A percentile compares a stretch with the other conserved stretches of the same genome.
Evolutionary conservation across 2,329 filamentous ascomycete genomes (phyloP).

Genomic region (Talaromyces piceae): DNA sequence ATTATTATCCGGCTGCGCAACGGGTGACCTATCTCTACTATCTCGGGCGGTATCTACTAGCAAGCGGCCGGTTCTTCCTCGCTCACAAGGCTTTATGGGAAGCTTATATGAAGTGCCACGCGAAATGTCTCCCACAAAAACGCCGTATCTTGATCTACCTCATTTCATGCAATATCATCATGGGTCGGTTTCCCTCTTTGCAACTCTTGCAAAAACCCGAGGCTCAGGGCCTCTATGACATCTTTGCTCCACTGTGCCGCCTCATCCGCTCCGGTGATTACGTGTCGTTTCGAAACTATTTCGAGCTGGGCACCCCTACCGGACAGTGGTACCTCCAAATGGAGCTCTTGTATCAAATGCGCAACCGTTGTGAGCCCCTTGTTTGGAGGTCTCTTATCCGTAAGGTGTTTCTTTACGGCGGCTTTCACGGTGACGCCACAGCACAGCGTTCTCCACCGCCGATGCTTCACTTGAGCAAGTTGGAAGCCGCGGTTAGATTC

Average conservation of each 20-base stretch:
- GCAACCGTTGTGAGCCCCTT: conserved; percentile 69
- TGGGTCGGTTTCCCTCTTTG: conserved; percentile 71
- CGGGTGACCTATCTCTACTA: conserved; percentile 93
- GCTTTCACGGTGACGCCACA: conserved; percentile 53
- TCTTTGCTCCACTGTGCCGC: conserved; percentile 65
- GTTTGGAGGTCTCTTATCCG: conserved; percentile 78
- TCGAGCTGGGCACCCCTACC: conserved; percentile 48
- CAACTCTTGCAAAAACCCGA: conserved; percentile 63
- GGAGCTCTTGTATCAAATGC: conserved; percentile 67
- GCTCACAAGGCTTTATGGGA: conserved; percentile 68
- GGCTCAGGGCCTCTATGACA: conserved; percentile 54
- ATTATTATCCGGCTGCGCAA: conserved; percentile 75
- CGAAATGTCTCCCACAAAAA: conserved; percentile 57
- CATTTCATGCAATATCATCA: conserved; percentile 71
- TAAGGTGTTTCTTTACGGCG: conserved; percentile 69
- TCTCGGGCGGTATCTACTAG: conserved; percentile 81
- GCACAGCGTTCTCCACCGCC: conserved; percentile 52
- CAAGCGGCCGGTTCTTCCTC: conserved; percentile 72
- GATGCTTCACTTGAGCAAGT: conserved; percentile 63
- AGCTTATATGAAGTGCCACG: conserved; percentile 69
- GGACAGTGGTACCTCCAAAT: conserved; percentile 68
- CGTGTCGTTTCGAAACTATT: conserved; percentile 60
- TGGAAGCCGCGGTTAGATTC: conserved; percentile 57
- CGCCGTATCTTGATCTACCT: conserved; percentile 76
- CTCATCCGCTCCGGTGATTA: conserved; percentile 71